Base-by-base conservation (phyloP, 2,329 filamentous ascomycete genomes). In the Hypoxylon sp. region DNA sequence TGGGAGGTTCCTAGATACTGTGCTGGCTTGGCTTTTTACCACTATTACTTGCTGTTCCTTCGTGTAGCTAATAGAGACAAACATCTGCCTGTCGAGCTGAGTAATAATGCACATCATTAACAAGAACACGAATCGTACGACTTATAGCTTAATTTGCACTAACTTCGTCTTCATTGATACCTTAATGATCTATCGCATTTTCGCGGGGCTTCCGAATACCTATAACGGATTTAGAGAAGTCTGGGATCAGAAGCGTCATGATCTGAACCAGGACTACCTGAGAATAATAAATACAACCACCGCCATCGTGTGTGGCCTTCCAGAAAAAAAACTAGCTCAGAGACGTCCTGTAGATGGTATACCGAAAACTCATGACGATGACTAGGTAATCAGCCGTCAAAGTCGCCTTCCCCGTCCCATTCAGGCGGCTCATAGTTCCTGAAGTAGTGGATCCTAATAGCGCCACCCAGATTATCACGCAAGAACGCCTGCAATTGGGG, bases 381-480 rank as follows among this genome's bases (percentile, higher is more conserved):
- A n/a, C 34, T 60, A 69, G 25, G n/a, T n/a, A n/a, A n/a, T n/a
- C n/a, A n/a, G n/a, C n/a, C n/a, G n/a, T n/a, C n/a, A n/a, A n/a
- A n/a, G n/a, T n/a, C n/a, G n/a, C n/a, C n/a, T n/a, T n/a, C n/a
- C n/a, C n/a, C n/a, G n/a, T n/a, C n/a, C n/a, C n/a, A n/a, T n/a
- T n/a, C n/a, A n/a, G n/a, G n/a, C n/a, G n/a, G n/a, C n/a, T n/a
- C n/a, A n/a, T n/a, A n/a, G n/a, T n/a, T n/a, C n/a, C n/a, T n/a
- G n/a, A n/a, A n/a, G n/a, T n/a, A n/a, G n/a, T n/a, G n/a, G n/a
- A n/a, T n/a, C n/a, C n/a, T 72, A 32, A 82, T 67, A 30, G 65
- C 70, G 1, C 80, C 80, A 5, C 74, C 72, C 5, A 80, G 68
- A 1, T 51, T 63, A 1, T 67, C 43, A 9, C 29, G 47, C 19